Evolutionary conservation across 768 basidiomycete genomes (phyloP).

Genomic region (Inosperma sp.): DNA sequence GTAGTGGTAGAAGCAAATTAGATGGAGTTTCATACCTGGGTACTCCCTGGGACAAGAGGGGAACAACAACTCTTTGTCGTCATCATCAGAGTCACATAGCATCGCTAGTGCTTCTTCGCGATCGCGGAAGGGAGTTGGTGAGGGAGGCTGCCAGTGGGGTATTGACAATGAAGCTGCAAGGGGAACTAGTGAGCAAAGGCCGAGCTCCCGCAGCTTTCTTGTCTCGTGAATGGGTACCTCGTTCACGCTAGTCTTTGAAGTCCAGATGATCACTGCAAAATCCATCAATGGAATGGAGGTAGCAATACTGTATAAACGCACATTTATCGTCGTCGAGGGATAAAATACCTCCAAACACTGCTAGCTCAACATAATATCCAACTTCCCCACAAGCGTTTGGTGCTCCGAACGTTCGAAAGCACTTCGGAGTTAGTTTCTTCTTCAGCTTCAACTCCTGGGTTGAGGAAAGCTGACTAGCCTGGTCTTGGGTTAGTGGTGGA

Average conservation of each 20-base stretch:
- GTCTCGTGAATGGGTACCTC: not conserved
- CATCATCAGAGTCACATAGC: conserved; percentile 4
- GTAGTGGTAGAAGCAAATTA: not conserved
- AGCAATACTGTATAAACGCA: conserved; percentile 2
- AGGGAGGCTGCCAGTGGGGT: not conserved
- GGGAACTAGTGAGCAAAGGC: conserved; percentile 6
- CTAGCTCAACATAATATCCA: conserved; percentile 3
- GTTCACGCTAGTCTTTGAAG: not conserved
- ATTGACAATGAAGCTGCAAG: not conserved
- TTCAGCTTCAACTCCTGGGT: not conserved
- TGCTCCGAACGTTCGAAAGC: conserved; percentile 2
- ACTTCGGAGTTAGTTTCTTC: conserved; percentile 3
- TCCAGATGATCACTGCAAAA: conserved; percentile 1
- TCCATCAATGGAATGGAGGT: conserved; percentile 2
- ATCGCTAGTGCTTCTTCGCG: not conserved
- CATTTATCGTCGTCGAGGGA: not conserved
- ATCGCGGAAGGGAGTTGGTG: not conserved
- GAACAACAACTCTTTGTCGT: not conserved
- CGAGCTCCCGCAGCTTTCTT: conserved; percentile 4
- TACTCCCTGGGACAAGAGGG: not conserved
- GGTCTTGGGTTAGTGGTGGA: conserved; percentile 2
- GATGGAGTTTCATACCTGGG: not conserved
- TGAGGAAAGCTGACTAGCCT: not conserved
- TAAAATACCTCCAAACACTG: conserved; percentile 5
- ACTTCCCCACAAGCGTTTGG: not conserved